phyloP scores from a whole-genome alignment of 768 basidiomycete species.

The Trametes sanguinea region DNA sequence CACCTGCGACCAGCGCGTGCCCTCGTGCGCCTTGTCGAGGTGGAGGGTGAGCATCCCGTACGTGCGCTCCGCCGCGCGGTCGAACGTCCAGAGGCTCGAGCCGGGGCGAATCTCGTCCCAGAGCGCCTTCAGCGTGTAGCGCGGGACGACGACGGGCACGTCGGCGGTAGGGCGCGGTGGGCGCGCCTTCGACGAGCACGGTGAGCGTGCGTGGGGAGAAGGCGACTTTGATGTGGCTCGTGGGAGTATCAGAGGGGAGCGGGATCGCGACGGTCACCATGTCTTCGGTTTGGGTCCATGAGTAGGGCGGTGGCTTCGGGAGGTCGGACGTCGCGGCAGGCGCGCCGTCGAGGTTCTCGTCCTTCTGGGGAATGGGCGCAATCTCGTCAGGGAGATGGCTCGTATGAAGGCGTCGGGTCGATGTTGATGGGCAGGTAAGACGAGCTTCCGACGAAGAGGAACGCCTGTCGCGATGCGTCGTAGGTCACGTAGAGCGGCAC shows the following conservation, averaged over 20 bases:
- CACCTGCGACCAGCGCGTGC: conserved; percentile 84
- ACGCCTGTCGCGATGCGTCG: conserved; percentile 44
- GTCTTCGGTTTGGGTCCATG: conserved; percentile 89
- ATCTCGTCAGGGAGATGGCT: conserved; percentile 68
- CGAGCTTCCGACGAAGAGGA: conserved; percentile 62
- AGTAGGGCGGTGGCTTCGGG: conserved; percentile 75
- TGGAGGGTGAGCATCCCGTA: conserved; percentile 80
- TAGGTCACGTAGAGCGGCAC: conserved; percentile 65
- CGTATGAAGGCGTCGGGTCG: conserved; percentile 41
- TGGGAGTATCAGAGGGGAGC: conserved; percentile 69
- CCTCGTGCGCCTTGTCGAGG: conserved; percentile 83
- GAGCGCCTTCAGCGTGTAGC: conserved; percentile 59
- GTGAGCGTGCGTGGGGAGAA: conserved; percentile 70
- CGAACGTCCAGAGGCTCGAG: conserved; percentile 93
- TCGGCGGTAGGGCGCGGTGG: conserved; percentile 21
- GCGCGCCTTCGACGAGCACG: conserved; percentile 53
- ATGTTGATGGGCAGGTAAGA: conserved; percentile 48
- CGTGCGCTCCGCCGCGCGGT: conserved; percentile 67
- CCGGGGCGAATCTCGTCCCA: conserved; percentile 82
- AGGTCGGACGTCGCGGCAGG: conserved; percentile 26
- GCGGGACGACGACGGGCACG: conserved; percentile 46
- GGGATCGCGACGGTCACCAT: conserved; percentile 83
- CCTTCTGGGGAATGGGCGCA: conserved; percentile 64
- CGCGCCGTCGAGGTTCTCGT: conserved; percentile 53
- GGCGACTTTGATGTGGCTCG: conserved; percentile 62